A percentile compares a stretch with the other conserved stretches of the same genome.
Conservation (phyloP, 2,329 filamentous ascomycete genomes). For the Blastomyces parvus region DNA sequence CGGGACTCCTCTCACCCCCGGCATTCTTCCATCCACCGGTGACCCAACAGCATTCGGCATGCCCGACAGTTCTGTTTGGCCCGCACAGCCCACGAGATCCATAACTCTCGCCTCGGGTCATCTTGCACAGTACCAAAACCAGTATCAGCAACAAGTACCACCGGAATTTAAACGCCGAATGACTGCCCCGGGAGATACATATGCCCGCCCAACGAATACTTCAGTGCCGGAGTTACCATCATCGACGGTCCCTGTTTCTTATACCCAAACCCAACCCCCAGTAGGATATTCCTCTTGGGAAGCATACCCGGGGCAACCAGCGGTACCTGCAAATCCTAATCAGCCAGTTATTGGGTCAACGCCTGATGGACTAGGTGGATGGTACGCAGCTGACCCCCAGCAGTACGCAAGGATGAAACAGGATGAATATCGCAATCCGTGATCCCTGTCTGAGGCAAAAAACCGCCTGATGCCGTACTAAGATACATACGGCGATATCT, state of each 20-base stretch:
- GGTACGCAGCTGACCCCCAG: constrained; percentile 1
- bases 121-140: constrained; percentile 19
- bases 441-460: not conserved
- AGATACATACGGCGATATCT: not conserved
- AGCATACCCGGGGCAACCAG: constrained; percentile 1
- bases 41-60: constrained; percentile 25
- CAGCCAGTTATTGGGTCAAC: not conserved
- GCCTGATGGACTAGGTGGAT: constrained; percentile 3
- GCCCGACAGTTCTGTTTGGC: constrained; percentile 25
- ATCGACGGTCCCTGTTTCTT: constrained; percentile 2
- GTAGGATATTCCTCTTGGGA: constrained; percentile 1
- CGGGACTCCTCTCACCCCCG: constrained; percentile 24
- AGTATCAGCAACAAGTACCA: constrained; percentile 24
- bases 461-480: not conserved
- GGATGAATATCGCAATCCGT: constrained; percentile 3
- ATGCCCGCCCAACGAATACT: not conserved
- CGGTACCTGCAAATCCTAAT: not conserved
- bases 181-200: constrained; percentile 27
- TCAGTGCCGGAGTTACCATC: constrained; percentile 4
- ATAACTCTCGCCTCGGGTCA: constrained; percentile 30
- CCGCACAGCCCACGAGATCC: constrained; percentile 24
- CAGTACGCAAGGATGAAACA: constrained; percentile 4
- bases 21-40: constrained; percentile 24
- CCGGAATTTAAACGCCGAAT: constrained; percentile 31
- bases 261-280: constrained; percentile 1